Base-by-base conservation (phyloP, 305 asterid genomes). In the Fraxinus dipetala region DNA sequence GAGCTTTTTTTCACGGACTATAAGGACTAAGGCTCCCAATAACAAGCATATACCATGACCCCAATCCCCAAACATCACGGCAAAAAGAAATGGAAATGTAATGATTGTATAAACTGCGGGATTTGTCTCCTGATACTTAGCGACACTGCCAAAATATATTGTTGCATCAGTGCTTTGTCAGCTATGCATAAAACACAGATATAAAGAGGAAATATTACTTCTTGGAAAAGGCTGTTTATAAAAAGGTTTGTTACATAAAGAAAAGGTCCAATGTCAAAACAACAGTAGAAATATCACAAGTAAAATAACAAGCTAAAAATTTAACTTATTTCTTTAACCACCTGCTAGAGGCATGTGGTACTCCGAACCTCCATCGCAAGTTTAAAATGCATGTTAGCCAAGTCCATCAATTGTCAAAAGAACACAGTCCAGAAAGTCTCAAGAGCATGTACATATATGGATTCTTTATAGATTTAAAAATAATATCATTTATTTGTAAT, bases 51-150 rank as follows among this genome's bases (percentile, higher is more conserved):
- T 87, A 78, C 99, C 99, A 88, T 96, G 99, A 82, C 99, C 99
- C 99, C 99, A 96, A 85, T 96, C 98, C 75, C 99, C 99, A 86
- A 96, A 96, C 99, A 96, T 96, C 89, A 96, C 97, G 80, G 98
- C 99, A 82, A 96, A 96, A 87, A 96, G 97, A 89, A 96, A 96
- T 5, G 98, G 99, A 90, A 95, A 96, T 72, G 99, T 95, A 83
- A 96, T 78, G 75, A 93, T 85, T 4, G 98, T 87, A 90, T 91
- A 96, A 83, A 96, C 97, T 20, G 98, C 97, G 82, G 99, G 98
- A 84, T 96, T 96, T 76, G 93, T 97, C 91, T 96, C 99, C 91
- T 95, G 95, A 83, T 96, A 96, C 84, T 91, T 93, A 67, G 98
- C 97, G 81, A 95, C 94, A 79, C 99, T 96, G 98, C 82, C 82